phyloP scores from a whole-genome alignment of 768 basidiomycete genomes.

The Boletus sp. region DNA sequence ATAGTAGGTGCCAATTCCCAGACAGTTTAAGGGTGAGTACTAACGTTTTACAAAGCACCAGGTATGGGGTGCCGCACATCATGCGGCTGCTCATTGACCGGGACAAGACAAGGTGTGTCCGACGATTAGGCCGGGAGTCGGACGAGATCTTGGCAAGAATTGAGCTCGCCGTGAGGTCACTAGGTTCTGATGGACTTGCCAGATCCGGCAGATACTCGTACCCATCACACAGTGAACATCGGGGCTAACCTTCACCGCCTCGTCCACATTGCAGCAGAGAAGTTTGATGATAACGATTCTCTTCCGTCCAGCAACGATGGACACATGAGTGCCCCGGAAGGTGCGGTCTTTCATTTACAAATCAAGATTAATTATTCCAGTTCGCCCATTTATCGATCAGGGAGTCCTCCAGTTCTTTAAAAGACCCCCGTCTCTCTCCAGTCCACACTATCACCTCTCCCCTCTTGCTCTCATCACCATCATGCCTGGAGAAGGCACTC shows the following conservation, averaged over 20 bases:
- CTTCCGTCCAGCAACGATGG: not conserved
- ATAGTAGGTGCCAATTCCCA: too few species aligned
- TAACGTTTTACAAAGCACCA: not conserved
- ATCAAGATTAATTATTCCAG: constrained; percentile 9
- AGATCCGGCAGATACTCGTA: constrained; percentile 4
- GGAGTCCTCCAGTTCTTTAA: constrained; percentile 8
- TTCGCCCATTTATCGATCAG: not conserved
- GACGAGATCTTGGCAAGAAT: not conserved
- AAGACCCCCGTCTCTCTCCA: constrained; percentile 7
- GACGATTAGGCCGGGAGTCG: not conserved
- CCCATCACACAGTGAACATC: not conserved
- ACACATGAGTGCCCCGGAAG: not conserved
- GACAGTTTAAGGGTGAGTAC: not conserved
- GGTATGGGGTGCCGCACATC: not conserved
- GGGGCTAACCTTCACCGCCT: constrained; percentile 11
- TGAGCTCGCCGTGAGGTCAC: not conserved
- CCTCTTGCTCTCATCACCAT: not conserved
- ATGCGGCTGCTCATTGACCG: not conserved
- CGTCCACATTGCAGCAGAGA: constrained; percentile 3
- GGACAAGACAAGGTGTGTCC: not conserved
- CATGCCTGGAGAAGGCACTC: constrained; percentile 15
- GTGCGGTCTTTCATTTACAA: constrained; percentile 7
- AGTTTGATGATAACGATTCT: not conserved
- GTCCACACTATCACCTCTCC: constrained; percentile 7
- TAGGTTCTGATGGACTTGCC: constrained; percentile 12